Evolutionary conservation across 1,139 yeast genomes (phyloP).

Genomic region (Geotrichum phurueaensis): DNA sequence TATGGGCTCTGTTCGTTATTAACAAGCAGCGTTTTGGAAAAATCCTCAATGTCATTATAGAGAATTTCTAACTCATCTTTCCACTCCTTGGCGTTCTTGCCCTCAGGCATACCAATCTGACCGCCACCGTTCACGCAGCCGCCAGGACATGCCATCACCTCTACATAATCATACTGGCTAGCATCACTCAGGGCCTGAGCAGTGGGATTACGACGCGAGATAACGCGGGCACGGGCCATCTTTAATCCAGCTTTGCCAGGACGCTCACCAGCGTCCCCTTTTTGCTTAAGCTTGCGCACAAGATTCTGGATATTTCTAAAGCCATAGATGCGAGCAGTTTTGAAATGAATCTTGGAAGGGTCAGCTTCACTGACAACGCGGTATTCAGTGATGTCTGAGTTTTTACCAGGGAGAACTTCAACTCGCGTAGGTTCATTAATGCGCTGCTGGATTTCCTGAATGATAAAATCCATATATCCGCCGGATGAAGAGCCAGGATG

Average conservation of each 20-base stretch:
- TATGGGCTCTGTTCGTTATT: not conserved
- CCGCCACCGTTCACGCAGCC: conserved; percentile 99
- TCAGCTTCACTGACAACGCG: conserved; percentile 43
- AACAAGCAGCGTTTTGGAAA: conserved; percentile 3
- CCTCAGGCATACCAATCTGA: conserved; percentile 53
- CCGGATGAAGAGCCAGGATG: conserved; percentile 78
- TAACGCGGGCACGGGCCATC: conserved; percentile 14
- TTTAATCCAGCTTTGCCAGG: conserved; percentile 19
- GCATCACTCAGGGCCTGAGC: conserved; percentile 43
- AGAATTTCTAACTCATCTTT: conserved; percentile 30
- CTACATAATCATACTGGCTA: conserved; percentile 71
- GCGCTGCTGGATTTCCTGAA: conserved; percentile 28
- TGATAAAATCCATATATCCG: conserved; percentile 52
- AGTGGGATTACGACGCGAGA: conserved; percentile 14
- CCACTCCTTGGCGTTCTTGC: conserved; percentile 32
- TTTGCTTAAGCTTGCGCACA: conserved; percentile 70
- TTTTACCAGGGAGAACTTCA: conserved; percentile 51
- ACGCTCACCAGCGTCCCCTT: conserved; percentile 27
- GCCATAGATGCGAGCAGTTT: conserved; percentile 80
- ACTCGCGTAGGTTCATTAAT: conserved; percentile 25
- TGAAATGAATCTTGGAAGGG: conserved; percentile 43
- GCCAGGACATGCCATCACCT: conserved; percentile 96
- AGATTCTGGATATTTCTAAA: conserved; percentile 90
- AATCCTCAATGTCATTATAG: conserved; percentile 26
- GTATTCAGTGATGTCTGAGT: conserved; percentile 69